phyloP scores from a whole-genome alignment of 2,329 filamentous ascomycete genomes.

The Claviceps quebecensis region DNA sequence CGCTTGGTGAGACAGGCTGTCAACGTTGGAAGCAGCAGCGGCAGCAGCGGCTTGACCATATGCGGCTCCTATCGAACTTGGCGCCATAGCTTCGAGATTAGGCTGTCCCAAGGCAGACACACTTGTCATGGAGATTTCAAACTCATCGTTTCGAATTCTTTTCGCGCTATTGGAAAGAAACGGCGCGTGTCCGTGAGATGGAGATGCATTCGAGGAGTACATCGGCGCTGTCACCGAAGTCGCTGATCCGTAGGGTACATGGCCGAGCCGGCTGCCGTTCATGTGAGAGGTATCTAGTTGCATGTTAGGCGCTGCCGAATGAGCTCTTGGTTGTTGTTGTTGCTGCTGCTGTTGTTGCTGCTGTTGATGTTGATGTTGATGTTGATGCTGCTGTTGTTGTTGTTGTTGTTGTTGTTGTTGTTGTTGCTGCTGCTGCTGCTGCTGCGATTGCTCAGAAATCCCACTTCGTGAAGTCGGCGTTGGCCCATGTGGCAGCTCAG shows the following conservation, averaged over 20 bases:
- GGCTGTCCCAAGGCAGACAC: constrained; percentile 39
- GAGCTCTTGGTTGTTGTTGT: constrained; percentile 10
- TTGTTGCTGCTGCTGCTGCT: constrained; percentile 2
- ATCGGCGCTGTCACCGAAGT: constrained; percentile 36
- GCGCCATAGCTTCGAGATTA: constrained; percentile 42
- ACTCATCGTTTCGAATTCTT: constrained; percentile 41
- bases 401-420: background rate
- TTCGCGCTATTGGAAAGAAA: constrained; percentile 28
- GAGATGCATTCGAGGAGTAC: constrained; percentile 35
- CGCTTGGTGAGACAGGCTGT: constrained; percentile 1
- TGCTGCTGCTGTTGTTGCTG: constrained; percentile 18
- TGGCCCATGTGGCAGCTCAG: constrained; percentile 23
- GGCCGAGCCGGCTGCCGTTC: constrained; percentile 35
- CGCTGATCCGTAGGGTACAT: constrained; percentile 36
- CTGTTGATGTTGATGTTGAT: constrained; percentile 25
- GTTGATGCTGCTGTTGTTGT: background rate
- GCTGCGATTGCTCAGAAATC: constrained; percentile 25
- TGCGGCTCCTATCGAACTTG: constrained; percentile 35
- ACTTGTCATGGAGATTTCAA: constrained; percentile 39
- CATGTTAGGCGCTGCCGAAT: constrained; percentile 28
- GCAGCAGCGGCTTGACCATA: constrained; percentile 32
- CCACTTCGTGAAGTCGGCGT: constrained; percentile 18
- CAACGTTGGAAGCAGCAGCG: constrained; percentile 8
- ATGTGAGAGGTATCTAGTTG: constrained; percentile 43
- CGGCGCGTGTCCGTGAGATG: constrained; percentile 20